Evolutionary conservation across 257 asterid genomes (phyloP), one percentile per base, ranked within the genome.

Genomic region (Handroanthus guayacan): DNA sequence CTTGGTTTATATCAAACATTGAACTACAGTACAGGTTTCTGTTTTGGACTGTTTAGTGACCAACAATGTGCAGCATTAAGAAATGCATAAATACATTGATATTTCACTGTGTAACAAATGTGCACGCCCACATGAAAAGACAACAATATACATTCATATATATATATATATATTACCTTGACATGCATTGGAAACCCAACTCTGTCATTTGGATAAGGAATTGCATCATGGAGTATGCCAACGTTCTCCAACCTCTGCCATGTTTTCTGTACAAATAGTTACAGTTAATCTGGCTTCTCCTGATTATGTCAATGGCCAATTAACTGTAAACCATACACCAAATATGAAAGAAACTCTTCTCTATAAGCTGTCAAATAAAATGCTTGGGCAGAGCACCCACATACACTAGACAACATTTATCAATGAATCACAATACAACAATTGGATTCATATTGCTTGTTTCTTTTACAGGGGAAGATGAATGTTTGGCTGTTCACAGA

Each of bases 161-260:
- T 25, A 25, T 1, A 25, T 25, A 25, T 25, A 25, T 25, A 25
- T 25, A 62, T 52, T 86, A 93, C 98, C 98, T 93, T 93, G 78
- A 84, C 92, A 76, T 93, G 98, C 98, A 93, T 93, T 62, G 98
- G 98, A 74, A 81, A 72, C 71, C 97, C 95, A 50, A 77, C 78
- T 82, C 97, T 82, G 72, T 81, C 75, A 71, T 63, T 61, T 43
- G 92, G 90, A 85, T 73, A 83, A 64, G 98, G 98, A 84, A 90
- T 71, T 16, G 95, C 96, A 82, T 93, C 98, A 71, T 87, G 92
- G 71, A 93, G 91, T 81, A 93, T 87, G 78, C 95, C 91, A 16
- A 82, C 74, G 43, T 74, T 76, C 84, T 86, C 88, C 86, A 91
- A 81, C 85, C 92, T 89, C 80, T 87, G 90, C 98, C 98, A 93